Percentiles rank a stretch among this genome's conserved stretches.
phyloP scores from a whole-genome alignment of 768 basidiomycete species.

The Mycena vulgaris region DNA sequence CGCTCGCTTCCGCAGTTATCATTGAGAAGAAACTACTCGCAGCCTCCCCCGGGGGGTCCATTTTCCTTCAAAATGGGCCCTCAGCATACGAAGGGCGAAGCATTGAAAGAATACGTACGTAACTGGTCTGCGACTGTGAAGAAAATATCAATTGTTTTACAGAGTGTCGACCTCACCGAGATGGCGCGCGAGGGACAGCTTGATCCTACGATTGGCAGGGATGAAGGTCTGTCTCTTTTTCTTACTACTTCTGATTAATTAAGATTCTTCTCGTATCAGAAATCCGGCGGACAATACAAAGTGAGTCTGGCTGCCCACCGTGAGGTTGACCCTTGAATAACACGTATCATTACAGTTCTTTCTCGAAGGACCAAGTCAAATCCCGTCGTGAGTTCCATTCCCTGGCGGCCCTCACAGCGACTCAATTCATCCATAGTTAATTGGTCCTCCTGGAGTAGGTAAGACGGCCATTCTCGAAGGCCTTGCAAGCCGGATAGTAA shows the following conservation, averaged over 20 bases:
- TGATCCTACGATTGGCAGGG: conserved; percentile 92
- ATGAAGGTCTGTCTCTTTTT: conserved; percentile 70
- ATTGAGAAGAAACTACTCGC: conserved; percentile 60
- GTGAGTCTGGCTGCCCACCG: conserved; percentile 58
- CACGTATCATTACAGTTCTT: conserved; percentile 65
- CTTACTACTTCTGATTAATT: background rate
- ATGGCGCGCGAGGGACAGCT: conserved; percentile 88
- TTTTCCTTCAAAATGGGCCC: conserved; percentile 65
- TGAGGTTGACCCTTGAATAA: background rate
- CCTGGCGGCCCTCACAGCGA: background rate
- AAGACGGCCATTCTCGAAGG: conserved; percentile 96
- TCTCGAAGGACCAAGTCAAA: conserved; percentile 94
- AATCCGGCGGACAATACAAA: conserved; percentile 93
- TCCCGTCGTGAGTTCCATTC: conserved; percentile 75
- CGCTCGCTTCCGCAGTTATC: background rate
- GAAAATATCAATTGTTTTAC: background rate
- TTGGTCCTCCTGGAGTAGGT: conserved; percentile 91
- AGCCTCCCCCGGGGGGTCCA: conserved; percentile 54
- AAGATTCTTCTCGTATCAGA: conserved; percentile 56
- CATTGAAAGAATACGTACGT: conserved; percentile 82
- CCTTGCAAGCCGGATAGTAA: conserved; percentile 87
- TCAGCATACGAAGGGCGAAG: conserved; percentile 85
- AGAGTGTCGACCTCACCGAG: conserved; percentile 90
- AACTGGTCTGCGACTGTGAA: background rate
- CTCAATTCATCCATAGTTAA: conserved; percentile 61